Base-by-base conservation (phyloP, 768 basidiomycete genomes). In the Gautieria morchelliformis region DNA sequence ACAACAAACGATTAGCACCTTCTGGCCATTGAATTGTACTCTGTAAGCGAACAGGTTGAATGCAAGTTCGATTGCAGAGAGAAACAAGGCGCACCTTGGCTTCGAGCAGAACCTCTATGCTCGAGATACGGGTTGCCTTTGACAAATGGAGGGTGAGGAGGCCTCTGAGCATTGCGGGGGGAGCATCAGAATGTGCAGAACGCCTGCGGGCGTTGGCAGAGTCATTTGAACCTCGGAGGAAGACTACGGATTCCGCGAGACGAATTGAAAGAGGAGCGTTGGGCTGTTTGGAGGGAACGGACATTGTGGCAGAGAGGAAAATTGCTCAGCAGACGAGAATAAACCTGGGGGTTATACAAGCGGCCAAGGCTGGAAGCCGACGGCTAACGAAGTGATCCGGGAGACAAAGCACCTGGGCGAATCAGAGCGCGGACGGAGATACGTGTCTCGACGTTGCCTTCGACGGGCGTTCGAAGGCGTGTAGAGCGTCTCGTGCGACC, bases 121-220 rank as follows among this genome's bases (percentile, higher is more conserved):
- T 87, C 33, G 87, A 84, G 62, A 99, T 84, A 67, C 84, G 84
- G 53, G 83, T 93, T 0, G 93, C 83, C 67, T 95, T 95, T 32
- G 74, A 73, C 41, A 88, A 70, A 14, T 72, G 75, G 58, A 89
- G 71, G 1, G 79, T 81, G 56, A 89, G 74, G 4, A 88, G 70
- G 10, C 87, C 87, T 49, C 87, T 72, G 12, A 89, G 71, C 64
- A 84, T 70, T 17, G 87, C 81, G 1, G 78, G 78, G 8, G 71
- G 68, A 63, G 80, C 78, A 50, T 75, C 58, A 62, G 71, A 70
- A 63, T 70, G 63, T 24, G 45, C 45, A 19, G 63, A 52, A 15
- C 65, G 65, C 44, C 75, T 67, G 9, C 72, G 67, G 41, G 67
- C 62, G 27, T 67, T 64, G 61, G 56, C 22, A 9, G 69, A 66